Percentiles rank a stretch among this genome's conserved stretches.
These are phyloP conservation scores for Pythium sp. DNA, from an alignment of 352 stramenopile species.

Conservation along the genomic window DNA sequence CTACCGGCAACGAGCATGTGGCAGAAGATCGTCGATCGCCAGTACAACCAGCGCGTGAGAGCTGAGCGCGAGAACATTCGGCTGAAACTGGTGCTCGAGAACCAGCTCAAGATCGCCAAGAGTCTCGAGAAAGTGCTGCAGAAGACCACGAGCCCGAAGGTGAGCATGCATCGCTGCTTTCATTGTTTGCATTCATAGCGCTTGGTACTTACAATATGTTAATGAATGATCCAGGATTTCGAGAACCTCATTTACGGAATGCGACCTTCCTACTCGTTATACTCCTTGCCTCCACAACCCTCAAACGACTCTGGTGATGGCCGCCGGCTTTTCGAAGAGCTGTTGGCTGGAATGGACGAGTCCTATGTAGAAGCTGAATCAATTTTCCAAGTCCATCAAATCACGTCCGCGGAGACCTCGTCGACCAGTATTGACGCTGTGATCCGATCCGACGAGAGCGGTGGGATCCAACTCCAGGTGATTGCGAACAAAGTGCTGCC, in stretches of 20 bases:
- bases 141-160: neutral
- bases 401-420: constrained; percentile 23
- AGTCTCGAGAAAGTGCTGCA: constrained; percentile 6
- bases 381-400: constrained; percentile 36
- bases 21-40: constrained; percentile 6
- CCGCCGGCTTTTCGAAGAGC: constrained; percentile 26
- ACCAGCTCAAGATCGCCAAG: neutral
- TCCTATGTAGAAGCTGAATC: constrained; percentile 28
- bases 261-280: neutral
- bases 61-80: constrained; percentile 44
- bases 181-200: too few species aligned
- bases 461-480: constrained; percentile 38
- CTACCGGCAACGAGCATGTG: constrained; percentile 9
- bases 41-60: neutral
- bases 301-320: too few species aligned
- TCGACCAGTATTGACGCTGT: constrained; percentile 33
- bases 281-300: constrained; percentile 11
- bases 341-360: constrained; percentile 24
- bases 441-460: constrained; percentile 30
- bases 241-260: neutral
- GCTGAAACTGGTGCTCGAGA: too few species aligned
- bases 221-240: too few species aligned
- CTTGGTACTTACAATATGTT: too few species aligned
- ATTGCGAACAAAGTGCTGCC: constrained; percentile 47
- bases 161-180: too few species aligned